Base-by-base conservation (phyloP, 768 basidiomycete species). In the Lentinus brumalis region DNA sequence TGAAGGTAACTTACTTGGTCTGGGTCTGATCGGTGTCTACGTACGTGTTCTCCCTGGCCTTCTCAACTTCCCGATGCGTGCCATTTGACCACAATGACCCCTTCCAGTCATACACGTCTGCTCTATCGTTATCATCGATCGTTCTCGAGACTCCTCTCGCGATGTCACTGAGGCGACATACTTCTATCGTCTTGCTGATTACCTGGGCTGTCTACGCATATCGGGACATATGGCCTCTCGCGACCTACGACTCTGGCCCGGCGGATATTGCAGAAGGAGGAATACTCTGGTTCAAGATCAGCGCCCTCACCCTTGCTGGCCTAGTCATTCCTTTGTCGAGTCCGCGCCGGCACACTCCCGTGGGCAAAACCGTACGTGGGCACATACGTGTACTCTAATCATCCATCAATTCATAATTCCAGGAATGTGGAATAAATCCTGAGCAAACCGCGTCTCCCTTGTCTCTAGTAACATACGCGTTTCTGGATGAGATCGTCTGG, bases 401-500 rank as follows among this genome's bases (percentile, higher is more conserved):
- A 7, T 35, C 35, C 35, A 11, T 35, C 11, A 7, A 11, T 35
- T 35, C 35, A 35, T 11, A 35, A 7, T 11, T 35, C 35, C 11
- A 35, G 35, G 35, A 6, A 11, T 7, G 35, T 11, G 58, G 61
- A 21, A 67, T 73, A 3, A 76, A 74, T 59, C 76, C 78, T 2
- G 80, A 82, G 63, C 80, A 81, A 58, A 79, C 76, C 4, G 76
- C 79, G 0, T 77, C 79, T 0, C 69, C 71, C 50, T 62, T 78
- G 14, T 79, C 75, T 8, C 68, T 76, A 52, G 50, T 76, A n/a
- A 68, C 74, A 26, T 81, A 76, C 64, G 64, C 71, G 39, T 82
- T 74, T 69, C 68, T 81, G 63, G 76, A 80, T 53, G 62, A 68
- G 2, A 39, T 73, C 16, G 65, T 78, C 4, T 63, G 46, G n/a